These are phyloP conservation scores for Aspergillus bridgeri DNA, from an alignment of 495 filamentous ascomycete genomes.

Conservation along the genomic window DNA sequence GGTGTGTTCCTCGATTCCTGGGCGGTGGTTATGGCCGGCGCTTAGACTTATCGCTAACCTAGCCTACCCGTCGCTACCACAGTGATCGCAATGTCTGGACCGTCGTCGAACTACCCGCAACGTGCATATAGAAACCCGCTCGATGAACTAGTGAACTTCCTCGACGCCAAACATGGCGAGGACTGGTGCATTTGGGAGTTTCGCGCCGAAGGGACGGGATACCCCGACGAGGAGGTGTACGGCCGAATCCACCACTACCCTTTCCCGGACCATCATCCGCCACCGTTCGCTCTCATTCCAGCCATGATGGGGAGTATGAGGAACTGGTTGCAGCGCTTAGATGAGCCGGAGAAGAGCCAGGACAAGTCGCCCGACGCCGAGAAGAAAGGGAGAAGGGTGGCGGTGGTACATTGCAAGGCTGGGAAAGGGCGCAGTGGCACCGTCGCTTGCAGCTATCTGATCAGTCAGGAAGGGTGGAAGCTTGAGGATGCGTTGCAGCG, in stretches of 20 bases:
- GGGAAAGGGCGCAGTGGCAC: constrained; percentile 95
- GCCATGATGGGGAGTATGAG: constrained; percentile 87
- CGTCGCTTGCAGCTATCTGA: constrained; percentile 79
- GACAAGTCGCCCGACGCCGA: constrained; percentile 9
- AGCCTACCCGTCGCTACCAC: not conserved
- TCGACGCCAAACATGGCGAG: constrained; percentile 75
- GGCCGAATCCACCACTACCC: constrained; percentile 82
- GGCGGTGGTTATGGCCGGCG: not conserved
- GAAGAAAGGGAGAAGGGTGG: constrained; percentile 55
- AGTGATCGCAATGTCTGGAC: constrained; percentile 79
- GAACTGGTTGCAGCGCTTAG: constrained; percentile 69
- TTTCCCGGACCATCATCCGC: constrained; percentile 96
- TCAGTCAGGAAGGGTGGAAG: constrained; percentile 85
- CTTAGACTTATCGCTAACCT: constrained; percentile 2
- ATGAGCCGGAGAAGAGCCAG: constrained; percentile 20
- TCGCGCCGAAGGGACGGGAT: constrained; percentile 92
- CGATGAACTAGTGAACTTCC: constrained; percentile 75
- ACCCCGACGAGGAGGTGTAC: constrained; percentile 85
- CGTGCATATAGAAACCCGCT: constrained; percentile 90
- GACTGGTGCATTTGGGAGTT: constrained; percentile 98
- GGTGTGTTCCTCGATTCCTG: constrained; percentile 35
- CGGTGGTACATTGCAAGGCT: constrained; percentile 95
- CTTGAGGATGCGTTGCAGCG: constrained; percentile 70
- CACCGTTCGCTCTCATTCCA: constrained; percentile 84
- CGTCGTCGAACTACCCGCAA: constrained; percentile 81